Conservation (phyloP, 73 alveolate genomes). For the Paramecium sexaurelia region DNA sequence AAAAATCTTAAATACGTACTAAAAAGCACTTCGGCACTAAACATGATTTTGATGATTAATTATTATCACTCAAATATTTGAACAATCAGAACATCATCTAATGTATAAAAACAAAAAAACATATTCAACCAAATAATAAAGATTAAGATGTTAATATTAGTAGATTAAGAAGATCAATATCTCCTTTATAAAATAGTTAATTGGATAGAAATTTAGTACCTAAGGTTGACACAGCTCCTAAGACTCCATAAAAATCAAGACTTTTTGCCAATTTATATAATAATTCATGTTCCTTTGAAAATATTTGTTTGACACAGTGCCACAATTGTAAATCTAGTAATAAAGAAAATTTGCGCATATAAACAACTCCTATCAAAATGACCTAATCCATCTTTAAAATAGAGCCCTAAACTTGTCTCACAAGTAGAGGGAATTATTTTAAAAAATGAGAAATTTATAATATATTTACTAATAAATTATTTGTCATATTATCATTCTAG, state of each 20-base stretch:
- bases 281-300: conserved; percentile 17
- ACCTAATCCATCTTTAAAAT: neutral
- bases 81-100: neutral
- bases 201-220: neutral
- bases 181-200: conserved; percentile 13
- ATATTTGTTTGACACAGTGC: neutral
- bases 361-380: neutral
- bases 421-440: neutral
- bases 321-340: neutral
- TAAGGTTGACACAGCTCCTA: neutral
- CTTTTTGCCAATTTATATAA: neutral
- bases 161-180: neutral
- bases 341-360: neutral
- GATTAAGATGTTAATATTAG: neutral
- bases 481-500: too few relatives aligned
- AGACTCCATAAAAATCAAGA: neutral
- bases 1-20: neutral
- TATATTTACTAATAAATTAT: neutral
- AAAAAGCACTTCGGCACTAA: neutral
- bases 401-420: neutral
- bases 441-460: neutral
- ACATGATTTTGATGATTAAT: neutral
- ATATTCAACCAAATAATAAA: neutral
- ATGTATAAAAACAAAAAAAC: neutral
- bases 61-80: neutral